These are phyloP conservation scores for Brettanomyces custersianus DNA, from an alignment of 805 yeast species.

Conservation along the genomic window DNA sequence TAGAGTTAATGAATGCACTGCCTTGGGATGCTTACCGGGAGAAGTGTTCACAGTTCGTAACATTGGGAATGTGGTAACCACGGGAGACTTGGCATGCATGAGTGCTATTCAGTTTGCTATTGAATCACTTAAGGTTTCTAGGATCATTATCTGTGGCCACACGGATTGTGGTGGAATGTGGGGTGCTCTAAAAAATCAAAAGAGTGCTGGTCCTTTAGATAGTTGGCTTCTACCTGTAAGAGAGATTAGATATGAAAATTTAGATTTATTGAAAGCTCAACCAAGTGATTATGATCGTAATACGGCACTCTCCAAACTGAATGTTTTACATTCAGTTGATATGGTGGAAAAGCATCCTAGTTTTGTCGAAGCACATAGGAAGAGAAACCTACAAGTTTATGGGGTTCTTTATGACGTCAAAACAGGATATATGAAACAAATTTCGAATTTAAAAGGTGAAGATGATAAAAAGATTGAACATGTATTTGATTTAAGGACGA, in stretches of 20 bases:
- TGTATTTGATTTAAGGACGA: background rate
- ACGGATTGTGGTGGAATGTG: conserved; percentile 92
- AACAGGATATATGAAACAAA: conserved; percentile 49
- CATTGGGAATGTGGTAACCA: conserved; percentile 70
- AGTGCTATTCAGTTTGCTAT: conserved; percentile 85
- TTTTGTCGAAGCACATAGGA: conserved; percentile 55
- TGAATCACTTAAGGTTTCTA: conserved; percentile 70
- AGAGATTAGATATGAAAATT: conserved; percentile 56
- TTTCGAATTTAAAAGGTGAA: conserved; percentile 10
- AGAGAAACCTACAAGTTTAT: conserved; percentile 63
- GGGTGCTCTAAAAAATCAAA: conserved; percentile 61
- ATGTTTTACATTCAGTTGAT: conserved; percentile 64
- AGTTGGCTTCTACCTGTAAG: conserved; percentile 65
- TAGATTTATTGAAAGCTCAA: conserved; percentile 38
- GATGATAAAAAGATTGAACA: background rate
- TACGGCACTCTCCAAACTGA: conserved; percentile 61
- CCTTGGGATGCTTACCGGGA: conserved; percentile 75
- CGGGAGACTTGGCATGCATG: conserved; percentile 63
- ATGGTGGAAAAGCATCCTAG: conserved; percentile 57
- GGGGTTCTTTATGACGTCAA: conserved; percentile 81
- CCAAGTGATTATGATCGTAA: conserved; percentile 46
- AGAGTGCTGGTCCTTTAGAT: conserved; percentile 60
- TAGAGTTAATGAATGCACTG: conserved; percentile 71
- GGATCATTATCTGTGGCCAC: conserved; percentile 86
- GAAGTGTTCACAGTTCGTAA: conserved; percentile 85